Percentiles rank a stretch among this genome's conserved stretches.
Conservation (phyloP, 176 grass and related monocot species). For the Themeda triandra region DNA sequence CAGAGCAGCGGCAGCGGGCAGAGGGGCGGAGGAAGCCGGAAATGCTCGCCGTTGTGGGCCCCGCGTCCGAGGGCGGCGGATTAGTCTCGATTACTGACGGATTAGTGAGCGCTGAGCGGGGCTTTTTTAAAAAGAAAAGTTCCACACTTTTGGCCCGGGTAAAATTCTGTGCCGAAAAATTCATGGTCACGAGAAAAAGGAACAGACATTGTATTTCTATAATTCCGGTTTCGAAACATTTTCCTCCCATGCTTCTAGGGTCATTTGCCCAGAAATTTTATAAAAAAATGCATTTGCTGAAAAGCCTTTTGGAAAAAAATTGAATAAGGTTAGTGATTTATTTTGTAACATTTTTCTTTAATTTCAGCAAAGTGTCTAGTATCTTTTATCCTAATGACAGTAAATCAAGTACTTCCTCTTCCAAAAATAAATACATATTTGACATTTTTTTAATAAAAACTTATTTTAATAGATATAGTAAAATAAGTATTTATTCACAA, state of each 20-base stretch:
- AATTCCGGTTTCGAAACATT: neutral
- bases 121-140: neutral
- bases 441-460: too few relatives aligned
- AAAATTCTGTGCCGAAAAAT: neutral
- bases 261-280: neutral
- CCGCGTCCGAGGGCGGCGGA: neutral
- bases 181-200: neutral
- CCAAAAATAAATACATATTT: too few relatives aligned
- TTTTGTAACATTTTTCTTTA: too few relatives aligned
- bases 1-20: neutral
- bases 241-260: neutral
- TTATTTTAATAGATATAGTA: too few relatives aligned
- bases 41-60: constrained; percentile 2
- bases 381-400: too few relatives aligned
- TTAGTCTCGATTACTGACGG: constrained; percentile 4
- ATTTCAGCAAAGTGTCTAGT: too few relatives aligned
- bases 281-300: too few relatives aligned
- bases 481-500: too few relatives aligned
- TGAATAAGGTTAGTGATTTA: neutral
- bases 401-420: too few relatives aligned
- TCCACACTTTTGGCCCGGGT: neutral
- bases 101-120: neutral
- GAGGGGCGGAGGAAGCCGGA: neutral
- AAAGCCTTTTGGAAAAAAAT: neutral
- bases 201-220: neutral